These are phyloP conservation scores for Fusarium sp. DNA, from an alignment of 2,329 filamentous ascomycete genomes.

Conservation along the genomic window DNA sequence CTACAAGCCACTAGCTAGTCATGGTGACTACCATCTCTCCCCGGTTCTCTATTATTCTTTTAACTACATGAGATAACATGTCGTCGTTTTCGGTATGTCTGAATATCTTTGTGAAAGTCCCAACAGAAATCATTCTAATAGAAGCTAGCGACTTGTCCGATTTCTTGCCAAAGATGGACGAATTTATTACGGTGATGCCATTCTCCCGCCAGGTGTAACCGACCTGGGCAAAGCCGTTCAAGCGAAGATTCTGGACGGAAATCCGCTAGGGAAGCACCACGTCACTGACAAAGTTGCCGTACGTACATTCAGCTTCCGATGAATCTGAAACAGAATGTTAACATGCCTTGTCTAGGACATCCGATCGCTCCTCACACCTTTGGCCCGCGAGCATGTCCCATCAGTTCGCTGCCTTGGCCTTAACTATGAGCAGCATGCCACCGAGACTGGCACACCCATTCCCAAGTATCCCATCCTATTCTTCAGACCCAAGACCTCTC, in stretches of 20 bases:
- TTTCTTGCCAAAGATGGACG: background rate
- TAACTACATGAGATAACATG: background rate
- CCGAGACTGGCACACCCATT: background rate
- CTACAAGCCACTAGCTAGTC: background rate
- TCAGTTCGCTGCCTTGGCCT: background rate
- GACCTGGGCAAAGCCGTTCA: background rate
- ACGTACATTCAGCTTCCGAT: no score
- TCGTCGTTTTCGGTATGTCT: background rate
- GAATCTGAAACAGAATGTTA: background rate
- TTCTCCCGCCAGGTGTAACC: background rate
- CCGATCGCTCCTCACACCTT: background rate
- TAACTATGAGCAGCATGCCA: background rate
- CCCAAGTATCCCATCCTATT: background rate
- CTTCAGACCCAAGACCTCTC: background rate
- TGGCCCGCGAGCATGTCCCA: background rate
- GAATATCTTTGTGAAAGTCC: no score
- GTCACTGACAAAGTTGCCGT: background rate
- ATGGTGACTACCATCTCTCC: background rate
- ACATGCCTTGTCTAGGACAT: background rate
- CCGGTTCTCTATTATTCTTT: background rate
- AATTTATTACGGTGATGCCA: background rate
- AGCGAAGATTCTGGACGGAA: background rate
- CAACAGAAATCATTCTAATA: background rate
- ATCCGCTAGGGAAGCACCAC: background rate
- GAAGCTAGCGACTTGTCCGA: background rate